Evolutionary conservation across 2,329 filamentous ascomycete species (phyloP), one percentile per base, ranked within the genome.

Genomic region (Fusarium lateritium): DNA sequence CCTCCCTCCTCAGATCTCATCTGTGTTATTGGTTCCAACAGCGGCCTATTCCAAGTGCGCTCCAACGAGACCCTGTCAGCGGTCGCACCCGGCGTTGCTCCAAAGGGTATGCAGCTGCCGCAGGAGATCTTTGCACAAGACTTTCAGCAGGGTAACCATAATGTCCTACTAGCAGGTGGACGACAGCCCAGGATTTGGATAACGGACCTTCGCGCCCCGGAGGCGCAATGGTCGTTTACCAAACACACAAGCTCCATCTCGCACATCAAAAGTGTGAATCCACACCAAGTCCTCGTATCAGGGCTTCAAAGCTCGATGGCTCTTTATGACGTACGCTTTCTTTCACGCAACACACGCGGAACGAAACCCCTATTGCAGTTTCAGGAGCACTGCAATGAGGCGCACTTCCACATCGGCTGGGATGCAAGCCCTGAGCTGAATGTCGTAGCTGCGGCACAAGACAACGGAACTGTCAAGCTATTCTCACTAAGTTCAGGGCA

Each of bases 251-350:
- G 80, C 51, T 71, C 83, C 21, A 80, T 87, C 47, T 80, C 85
- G 0, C 85, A 88, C 59, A 74, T 90, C 33, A 81, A 81, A 34
- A 82, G 83, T 53, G 70, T 89, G 3, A 82, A 83, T 49, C 75
- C 77, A 9, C 77, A 87, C 68, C 83, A 85, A 44, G 77, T 89
- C 21, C 77, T 91, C 3, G 84, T 85, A 5, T 83, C 86, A 0
- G 87, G 88, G 2, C 76, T 88, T 3, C 71, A 77, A 33, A 81
- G 80, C 72, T 79, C 73, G 54, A 85, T 91, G 79, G 80, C 80
- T 2, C 76, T 89, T 7, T 91, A 89, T 70, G 89, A 91, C 65
- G 64, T 86, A 33, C 86, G 89, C 2, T 87, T 82, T 67, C 52
- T 71, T 22, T 56, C 44, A 42, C 39, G 53, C 39, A 62, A 61